phyloP scores from a whole-genome alignment of 345 rosid species.

The Gynandropsis gynandra region DNA sequence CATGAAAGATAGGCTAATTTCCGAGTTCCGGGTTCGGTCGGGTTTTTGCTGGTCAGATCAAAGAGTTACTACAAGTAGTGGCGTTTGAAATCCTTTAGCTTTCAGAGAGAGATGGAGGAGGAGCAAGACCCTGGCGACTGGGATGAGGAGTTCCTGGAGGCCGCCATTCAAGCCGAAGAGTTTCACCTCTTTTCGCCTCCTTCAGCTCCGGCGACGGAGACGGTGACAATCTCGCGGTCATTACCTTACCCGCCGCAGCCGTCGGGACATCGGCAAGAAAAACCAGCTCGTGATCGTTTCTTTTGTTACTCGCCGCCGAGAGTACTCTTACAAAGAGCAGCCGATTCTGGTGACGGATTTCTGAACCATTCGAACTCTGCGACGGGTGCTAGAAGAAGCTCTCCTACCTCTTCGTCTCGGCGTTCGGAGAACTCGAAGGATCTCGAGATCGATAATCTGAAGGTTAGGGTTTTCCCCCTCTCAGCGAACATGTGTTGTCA shows the following conservation, averaged over 20 bases:
- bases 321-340: conserved; percentile 51
- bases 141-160: conserved; percentile 50
- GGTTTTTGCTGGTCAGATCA: no score
- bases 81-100: conserved; percentile 1
- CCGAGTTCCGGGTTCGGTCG: no score
- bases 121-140: conserved; percentile 45
- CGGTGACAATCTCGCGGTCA: conserved; percentile 10
- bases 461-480: conserved; percentile 37
- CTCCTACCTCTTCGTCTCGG: conserved; percentile 25
- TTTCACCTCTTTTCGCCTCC: conserved; percentile 28
- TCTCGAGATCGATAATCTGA: conserved; percentile 50
- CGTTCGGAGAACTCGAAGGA: conserved; percentile 31
- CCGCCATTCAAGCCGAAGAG: conserved; percentile 36
- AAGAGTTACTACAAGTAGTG: background rate
- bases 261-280: background rate
- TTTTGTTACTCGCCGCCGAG: conserved; percentile 71
- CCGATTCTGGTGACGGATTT: conserved; percentile 6
- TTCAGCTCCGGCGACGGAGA: background rate
- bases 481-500: no score
- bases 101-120: conserved; percentile 24
- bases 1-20: no score
- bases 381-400: conserved; percentile 13
- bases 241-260: conserved; percentile 16
- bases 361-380: background rate
- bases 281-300: conserved; percentile 12